A percentile compares a stretch with the other conserved stretches of the same genome.
Evolutionary conservation across 2,329 filamentous ascomycete genomes (phyloP).

Genomic region (Calonectria honghensis): DNA sequence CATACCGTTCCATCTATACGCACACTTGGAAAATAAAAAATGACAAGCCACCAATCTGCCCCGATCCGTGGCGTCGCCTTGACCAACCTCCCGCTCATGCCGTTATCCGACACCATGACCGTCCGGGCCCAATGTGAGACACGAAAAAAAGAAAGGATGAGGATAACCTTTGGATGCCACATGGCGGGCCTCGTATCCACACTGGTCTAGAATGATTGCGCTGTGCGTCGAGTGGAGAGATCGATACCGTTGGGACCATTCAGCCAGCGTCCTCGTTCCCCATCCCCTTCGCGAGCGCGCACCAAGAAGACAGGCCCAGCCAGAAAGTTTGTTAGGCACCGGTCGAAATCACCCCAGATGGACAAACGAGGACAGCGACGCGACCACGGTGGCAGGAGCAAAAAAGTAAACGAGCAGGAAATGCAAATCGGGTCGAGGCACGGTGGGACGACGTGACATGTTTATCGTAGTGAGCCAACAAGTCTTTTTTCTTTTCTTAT

Average conservation of each 20-base stretch:
- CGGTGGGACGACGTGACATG: constrained; percentile 45
- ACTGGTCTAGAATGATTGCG: constrained; percentile 31
- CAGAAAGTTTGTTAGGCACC: neutral
- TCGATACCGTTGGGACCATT: constrained; percentile 7
- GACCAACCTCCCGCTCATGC: constrained; percentile 3
- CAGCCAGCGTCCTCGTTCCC: neutral
- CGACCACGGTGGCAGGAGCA: constrained; percentile 12
- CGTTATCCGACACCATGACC: neutral
- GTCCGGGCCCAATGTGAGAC: constrained; percentile 46
- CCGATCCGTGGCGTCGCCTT: neutral
- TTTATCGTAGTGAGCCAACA: constrained; percentile 51
- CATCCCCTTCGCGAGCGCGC: neutral
- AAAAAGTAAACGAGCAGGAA: constrained; percentile 23
- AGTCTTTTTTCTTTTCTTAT: constrained; percentile 54
- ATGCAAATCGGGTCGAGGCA: constrained; percentile 45
- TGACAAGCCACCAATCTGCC: constrained; percentile 34
- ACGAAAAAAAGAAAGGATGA: constrained; percentile 35
- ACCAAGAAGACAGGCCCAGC: neutral
- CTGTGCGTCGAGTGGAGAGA: constrained; percentile 26
- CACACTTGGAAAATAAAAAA: constrained; percentile 29
- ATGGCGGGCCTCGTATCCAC: constrained; percentile 24
- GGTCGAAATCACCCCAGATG: neutral
- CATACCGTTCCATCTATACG: constrained; percentile 5
- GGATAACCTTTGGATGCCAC: constrained; percentile 4
- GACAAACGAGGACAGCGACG: neutral